Percentiles rank a stretch among this genome's conserved stretches.
These are phyloP conservation scores for Furcasterigmium sp. DNA, from an alignment of 2,329 filamentous ascomycete genomes.

Conservation along the genomic window DNA sequence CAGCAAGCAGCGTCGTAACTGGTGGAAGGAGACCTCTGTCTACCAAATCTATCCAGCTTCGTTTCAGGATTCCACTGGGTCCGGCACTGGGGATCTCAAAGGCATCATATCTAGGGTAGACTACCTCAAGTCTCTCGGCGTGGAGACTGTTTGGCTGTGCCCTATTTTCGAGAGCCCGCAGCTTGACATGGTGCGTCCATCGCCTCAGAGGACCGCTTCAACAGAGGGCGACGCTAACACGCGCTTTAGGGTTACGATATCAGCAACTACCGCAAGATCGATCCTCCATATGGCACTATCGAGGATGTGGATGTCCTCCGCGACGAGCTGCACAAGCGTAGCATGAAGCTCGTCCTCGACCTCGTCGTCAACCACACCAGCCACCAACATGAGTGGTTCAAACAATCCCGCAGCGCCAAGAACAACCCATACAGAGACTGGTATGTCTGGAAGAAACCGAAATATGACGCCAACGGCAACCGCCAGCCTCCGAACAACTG, in stretches of 20 bases:
- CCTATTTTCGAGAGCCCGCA: slow-evolving; percentile 49
- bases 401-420: slow-evolving; percentile 47
- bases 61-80: slow-evolving; percentile 53
- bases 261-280: slow-evolving; percentile 61
- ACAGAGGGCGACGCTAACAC: background rate
- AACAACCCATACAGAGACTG: slow-evolving; percentile 51
- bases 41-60: slow-evolving; percentile 61
- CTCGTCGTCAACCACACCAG: slow-evolving; percentile 70
- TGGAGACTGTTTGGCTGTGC: slow-evolving; percentile 53
- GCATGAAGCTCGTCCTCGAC: slow-evolving; percentile 67
- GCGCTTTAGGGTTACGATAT: slow-evolving; percentile 58
- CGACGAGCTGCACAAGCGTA: slow-evolving; percentile 51
- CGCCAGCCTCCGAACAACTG: slow-evolving; percentile 58
- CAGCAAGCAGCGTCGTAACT: slow-evolving; percentile 21
- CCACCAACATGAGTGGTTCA: slow-evolving; percentile 53
- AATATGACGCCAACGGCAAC: slow-evolving; percentile 49
- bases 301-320: slow-evolving; percentile 61
- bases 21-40: slow-evolving; percentile 57
- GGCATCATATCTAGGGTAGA: slow-evolving; percentile 53
- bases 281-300: slow-evolving; percentile 62
- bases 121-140: slow-evolving; percentile 49
- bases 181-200: slow-evolving; percentile 53
- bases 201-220: background rate
- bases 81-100: slow-evolving; percentile 50
- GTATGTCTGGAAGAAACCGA: slow-evolving; percentile 62